These are phyloP conservation scores for Hanseniaspora occidentalis DNA, from an alignment of 805 yeast genomes.

Conservation along the genomic window DNA sequence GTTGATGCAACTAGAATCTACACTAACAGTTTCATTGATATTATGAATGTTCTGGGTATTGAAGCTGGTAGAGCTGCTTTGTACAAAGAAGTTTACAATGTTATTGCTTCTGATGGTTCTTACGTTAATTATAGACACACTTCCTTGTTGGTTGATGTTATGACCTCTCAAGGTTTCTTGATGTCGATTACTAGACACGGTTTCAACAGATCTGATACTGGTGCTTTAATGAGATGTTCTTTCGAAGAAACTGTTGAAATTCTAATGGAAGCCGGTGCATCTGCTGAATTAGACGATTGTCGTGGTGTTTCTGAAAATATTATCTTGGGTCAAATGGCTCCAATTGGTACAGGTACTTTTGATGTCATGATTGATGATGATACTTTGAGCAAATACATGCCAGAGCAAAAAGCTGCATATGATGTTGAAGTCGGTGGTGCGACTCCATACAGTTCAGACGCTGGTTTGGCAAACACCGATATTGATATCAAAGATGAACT, in stretches of 20 bases:
- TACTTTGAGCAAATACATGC: slow-evolving; percentile 46
- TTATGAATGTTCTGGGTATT: slow-evolving; percentile 89
- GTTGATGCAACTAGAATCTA: slow-evolving; percentile 85
- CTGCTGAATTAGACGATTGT: slow-evolving; percentile 96
- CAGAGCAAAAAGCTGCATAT: slow-evolving; percentile 28
- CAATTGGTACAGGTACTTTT: slow-evolving; percentile 96
- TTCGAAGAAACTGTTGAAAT: slow-evolving; percentile 99
- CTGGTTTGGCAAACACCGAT: slow-evolving; percentile 50
- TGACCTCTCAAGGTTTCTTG: slow-evolving; percentile 96
- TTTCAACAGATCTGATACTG: slow-evolving; percentile 96
- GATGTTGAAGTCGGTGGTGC: slow-evolving; percentile 64
- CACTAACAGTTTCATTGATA: slow-evolving; percentile 93
- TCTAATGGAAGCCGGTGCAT: slow-evolving; percentile 92
- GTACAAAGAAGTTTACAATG: slow-evolving; percentile 89
- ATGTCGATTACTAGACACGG: slow-evolving; percentile 99
- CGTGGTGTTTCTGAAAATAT: slow-evolving; percentile 98
- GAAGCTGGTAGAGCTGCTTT: slow-evolving; percentile 96
- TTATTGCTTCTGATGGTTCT: slow-evolving; percentile 98
- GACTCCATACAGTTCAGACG: slow-evolving; percentile 72
- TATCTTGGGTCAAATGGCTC: slow-evolving; percentile 96
- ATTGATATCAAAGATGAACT: slow-evolving; percentile 54
- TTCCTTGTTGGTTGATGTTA: slow-evolving; percentile 94
- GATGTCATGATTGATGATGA: slow-evolving; percentile 91
- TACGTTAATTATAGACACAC: slow-evolving; percentile 97
- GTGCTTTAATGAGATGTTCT: slow-evolving; percentile 98